These are phyloP conservation scores for Hirsutella rhossiliensis DNA, from an alignment of 2,329 filamentous ascomycete species.

Conservation along the genomic window DNA sequence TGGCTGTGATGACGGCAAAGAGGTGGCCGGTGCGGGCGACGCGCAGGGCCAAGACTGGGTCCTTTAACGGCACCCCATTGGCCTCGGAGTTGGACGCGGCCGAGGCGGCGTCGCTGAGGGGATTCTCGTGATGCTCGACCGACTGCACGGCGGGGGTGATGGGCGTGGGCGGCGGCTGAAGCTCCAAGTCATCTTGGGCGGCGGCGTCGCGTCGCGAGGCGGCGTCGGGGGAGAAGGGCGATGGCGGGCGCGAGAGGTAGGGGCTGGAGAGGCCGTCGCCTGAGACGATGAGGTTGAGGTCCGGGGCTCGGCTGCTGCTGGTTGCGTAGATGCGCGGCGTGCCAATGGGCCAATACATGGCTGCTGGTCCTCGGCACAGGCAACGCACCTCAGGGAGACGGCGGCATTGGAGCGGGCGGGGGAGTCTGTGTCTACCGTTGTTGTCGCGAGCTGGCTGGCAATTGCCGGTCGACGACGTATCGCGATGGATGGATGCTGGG, in stretches of 20 bases:
- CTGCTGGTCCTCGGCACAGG: slow-evolving; percentile 11
- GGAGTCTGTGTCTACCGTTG: too few species aligned
- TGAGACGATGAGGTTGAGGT: slow-evolving; percentile 38
- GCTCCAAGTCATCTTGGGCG: slow-evolving; percentile 20
- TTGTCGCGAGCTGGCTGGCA: not conserved
- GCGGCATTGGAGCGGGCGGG: slow-evolving; percentile 9
- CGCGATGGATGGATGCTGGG: too few species aligned
- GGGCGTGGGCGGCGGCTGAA: slow-evolving; percentile 30
- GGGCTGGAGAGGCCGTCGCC: slow-evolving; percentile 45
- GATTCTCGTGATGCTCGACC: slow-evolving; percentile 40
- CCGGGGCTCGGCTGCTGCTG: slow-evolving; percentile 48
- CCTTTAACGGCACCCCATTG: slow-evolving; percentile 34
- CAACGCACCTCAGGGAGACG: slow-evolving; percentile 6
- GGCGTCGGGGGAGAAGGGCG: slow-evolving; percentile 3
- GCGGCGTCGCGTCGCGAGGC: slow-evolving; percentile 12
- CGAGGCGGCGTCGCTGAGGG: slow-evolving; percentile 7
- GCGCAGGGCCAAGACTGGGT: slow-evolving; percentile 61
- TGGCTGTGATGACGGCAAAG: slow-evolving; percentile 78
- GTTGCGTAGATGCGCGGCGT: slow-evolving; percentile 75
- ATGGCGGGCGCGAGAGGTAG: slow-evolving; percentile 13
- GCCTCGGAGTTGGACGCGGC: slow-evolving; percentile 14
- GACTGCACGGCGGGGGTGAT: slow-evolving; percentile 45
- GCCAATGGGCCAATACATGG: slow-evolving; percentile 88
- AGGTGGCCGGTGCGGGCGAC: slow-evolving; percentile 68
- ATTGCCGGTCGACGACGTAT: too few species aligned